Evolutionary conservation across 352 stramenopile species (phyloP).

Genomic region (Phytophthora pini): DNA sequence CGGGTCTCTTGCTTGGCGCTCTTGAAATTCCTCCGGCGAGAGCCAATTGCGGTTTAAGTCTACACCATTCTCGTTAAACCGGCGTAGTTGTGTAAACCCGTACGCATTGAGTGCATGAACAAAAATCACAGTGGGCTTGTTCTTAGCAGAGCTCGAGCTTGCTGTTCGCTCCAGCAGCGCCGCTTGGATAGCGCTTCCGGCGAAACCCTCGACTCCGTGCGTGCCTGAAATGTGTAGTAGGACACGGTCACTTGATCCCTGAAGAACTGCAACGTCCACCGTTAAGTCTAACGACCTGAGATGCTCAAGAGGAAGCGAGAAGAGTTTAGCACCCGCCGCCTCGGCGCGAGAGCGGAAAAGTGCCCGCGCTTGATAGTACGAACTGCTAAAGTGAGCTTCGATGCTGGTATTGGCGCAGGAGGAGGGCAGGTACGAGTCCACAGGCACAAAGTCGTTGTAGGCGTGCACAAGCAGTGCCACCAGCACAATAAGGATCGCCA

Average conservation of each 20-base stretch:
- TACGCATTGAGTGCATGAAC: conserved; percentile 94
- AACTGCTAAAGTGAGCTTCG: conserved; percentile 58
- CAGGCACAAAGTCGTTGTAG: conserved; percentile 56
- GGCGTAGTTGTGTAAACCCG: conserved; percentile 88
- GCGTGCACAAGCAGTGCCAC: conserved; percentile 45
- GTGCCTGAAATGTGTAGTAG: conserved; percentile 84
- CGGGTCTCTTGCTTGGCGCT: conserved; percentile 56
- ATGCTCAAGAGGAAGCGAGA: conserved; percentile 54
- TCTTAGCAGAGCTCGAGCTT: conserved; percentile 1
- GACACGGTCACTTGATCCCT: conserved; percentile 50
- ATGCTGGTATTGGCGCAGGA: conserved; percentile 32
- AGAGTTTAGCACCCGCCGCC: conserved; percentile 46
- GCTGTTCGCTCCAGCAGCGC: conserved; percentile 46
- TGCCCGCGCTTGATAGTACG: conserved; percentile 70
- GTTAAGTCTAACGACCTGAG: conserved; percentile 57
- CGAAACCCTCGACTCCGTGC: conserved; percentile 85
- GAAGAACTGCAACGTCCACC: conserved; percentile 73
- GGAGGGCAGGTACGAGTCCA: conserved; percentile 45
- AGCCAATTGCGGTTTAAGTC: conserved; percentile 95
- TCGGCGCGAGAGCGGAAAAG: conserved; percentile 58
- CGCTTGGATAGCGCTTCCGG: conserved; percentile 84
- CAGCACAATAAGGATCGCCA: conserved; percentile 19
- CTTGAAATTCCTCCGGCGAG: conserved; percentile 52
- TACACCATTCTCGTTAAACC: conserved; percentile 95
- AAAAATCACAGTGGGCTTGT: conserved; percentile 84